Percentiles rank a stretch among this genome's conserved stretches.
These are phyloP conservation scores for Monilinia fructigena DNA, from an alignment of 2,329 filamentous ascomycete species.

Conservation along the genomic window DNA sequence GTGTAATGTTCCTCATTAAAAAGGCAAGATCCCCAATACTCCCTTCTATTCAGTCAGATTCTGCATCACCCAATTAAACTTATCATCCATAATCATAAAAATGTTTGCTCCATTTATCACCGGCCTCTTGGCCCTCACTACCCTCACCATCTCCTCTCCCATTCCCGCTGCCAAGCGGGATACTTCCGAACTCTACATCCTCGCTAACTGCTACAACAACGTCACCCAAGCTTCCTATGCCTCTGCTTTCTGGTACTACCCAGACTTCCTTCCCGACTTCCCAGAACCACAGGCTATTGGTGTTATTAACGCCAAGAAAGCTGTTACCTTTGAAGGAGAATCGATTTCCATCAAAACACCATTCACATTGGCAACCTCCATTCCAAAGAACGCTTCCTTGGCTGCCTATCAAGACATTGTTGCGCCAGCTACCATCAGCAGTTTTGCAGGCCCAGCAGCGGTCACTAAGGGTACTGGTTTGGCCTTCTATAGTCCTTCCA, in stretches of 20 bases:
- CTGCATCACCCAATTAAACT: neutral
- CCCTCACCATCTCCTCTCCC: conserved; percentile 7
- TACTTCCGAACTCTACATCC: conserved; percentile 18
- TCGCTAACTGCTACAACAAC: conserved; percentile 20
- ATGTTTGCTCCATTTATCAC: conserved; percentile 17
- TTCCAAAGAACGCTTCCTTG: neutral
- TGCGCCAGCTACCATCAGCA: conserved; percentile 11
- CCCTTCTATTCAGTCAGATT: neutral
- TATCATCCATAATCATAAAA: neutral
- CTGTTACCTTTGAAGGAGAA: conserved; percentile 5
- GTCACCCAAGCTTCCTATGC: conserved; percentile 13
- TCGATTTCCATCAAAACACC: neutral
- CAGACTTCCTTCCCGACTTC: conserved; percentile 15
- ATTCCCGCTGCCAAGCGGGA: conserved; percentile 8
- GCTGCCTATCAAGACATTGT: conserved; percentile 13
- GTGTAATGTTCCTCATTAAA: neutral
- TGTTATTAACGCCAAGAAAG: conserved; percentile 5
- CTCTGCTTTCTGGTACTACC: conserved; percentile 21
- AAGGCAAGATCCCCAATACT: neutral
- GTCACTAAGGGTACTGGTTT: conserved; percentile 5
- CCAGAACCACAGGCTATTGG: conserved; percentile 14
- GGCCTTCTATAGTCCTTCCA: conserved; percentile 7
- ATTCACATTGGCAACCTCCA: neutral
- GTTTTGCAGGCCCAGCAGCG: conserved; percentile 10
- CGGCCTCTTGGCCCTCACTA: conserved; percentile 3